phyloP scores from a whole-genome alignment of 2,329 filamentous ascomycete species.

The Hypomyces perniciosus region DNA sequence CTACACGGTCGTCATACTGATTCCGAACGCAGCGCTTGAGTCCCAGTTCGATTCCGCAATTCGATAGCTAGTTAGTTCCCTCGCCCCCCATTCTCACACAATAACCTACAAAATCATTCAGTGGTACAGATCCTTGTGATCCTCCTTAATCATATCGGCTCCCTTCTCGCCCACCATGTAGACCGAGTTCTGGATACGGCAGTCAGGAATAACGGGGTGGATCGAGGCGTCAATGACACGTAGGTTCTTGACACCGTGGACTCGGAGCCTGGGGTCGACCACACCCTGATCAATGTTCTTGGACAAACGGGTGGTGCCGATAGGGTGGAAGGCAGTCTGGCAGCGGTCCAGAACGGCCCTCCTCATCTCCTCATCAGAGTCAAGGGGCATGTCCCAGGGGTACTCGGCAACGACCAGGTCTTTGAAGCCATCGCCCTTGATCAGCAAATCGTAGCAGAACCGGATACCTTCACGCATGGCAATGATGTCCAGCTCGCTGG shows the following conservation, averaged over 20 bases:
- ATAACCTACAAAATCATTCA: too few relatives aligned
- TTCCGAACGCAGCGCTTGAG: too few relatives aligned
- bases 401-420: conserved; percentile 49
- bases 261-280: conserved; percentile 44
- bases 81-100: too few relatives aligned
- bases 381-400: conserved; percentile 54
- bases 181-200: conserved; percentile 54
- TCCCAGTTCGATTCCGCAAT: too few relatives aligned
- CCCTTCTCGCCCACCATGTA: conserved; percentile 55
- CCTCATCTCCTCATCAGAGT: conserved; percentile 51
- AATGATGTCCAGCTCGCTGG: conserved; percentile 49
- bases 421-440: conserved; percentile 50
- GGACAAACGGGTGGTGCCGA: conserved; percentile 48
- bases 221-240: conserved; percentile 51
- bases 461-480: conserved; percentile 53
- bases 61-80: too few relatives aligned
- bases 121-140: conserved; percentile 14
- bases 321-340: conserved; percentile 55
- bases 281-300: conserved; percentile 47
- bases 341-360: conserved; percentile 50
- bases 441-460: conserved; percentile 52
- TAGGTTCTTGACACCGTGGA: conserved; percentile 48
- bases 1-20: too few relatives aligned
- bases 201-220: conserved; percentile 50
- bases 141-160: conserved; percentile 17